Conservation (phyloP, 805 yeast species). For the Debaryomyces maramus region DNA sequence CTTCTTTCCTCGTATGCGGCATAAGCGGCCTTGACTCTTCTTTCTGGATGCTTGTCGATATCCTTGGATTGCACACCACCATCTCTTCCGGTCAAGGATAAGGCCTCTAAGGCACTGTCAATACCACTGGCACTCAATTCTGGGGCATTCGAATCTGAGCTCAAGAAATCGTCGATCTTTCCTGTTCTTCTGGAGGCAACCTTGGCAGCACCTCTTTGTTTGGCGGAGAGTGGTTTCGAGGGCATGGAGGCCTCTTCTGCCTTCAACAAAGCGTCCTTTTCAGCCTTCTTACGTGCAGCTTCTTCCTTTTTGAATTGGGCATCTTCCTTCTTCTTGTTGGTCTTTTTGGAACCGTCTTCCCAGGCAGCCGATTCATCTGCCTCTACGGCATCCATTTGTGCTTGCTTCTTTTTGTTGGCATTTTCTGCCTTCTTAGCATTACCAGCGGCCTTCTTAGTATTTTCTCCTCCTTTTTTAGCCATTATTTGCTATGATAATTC, state of each 20-base stretch:
- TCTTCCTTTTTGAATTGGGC: conserved; percentile 71
- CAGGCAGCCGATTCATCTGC: conserved; percentile 63
- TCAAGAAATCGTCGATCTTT: conserved; percentile 68
- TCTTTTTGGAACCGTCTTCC: conserved; percentile 71
- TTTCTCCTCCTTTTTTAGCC: conserved; percentile 52
- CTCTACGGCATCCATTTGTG: conserved; percentile 45
- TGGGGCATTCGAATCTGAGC: conserved; percentile 46
- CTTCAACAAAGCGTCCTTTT: conserved; percentile 64
- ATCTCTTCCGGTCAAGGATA: conserved; percentile 59
- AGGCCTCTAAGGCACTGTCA: conserved; percentile 77
- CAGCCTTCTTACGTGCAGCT: conserved; percentile 78
- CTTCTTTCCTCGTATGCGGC: conserved; percentile 70
- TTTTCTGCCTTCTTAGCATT: conserved; percentile 67
- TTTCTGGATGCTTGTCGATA: conserved; percentile 84
- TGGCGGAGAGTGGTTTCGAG: conserved; percentile 49
- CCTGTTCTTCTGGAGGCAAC: conserved; percentile 60
- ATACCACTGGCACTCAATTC: conserved; percentile 71
- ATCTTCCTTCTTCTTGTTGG: conserved; percentile 67
- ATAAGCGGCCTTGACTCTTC: conserved; percentile 81
- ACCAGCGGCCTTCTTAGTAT: conserved; percentile 59
- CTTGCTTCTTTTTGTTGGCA: conserved; percentile 57
- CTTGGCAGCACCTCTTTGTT: conserved; percentile 69
- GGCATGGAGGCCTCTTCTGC: conserved; percentile 69
- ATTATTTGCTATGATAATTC: conserved; percentile 19
- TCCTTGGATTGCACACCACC: conserved; percentile 60